phyloP scores from a whole-genome alignment of 495 filamentous ascomycete genomes.

The Penicillium lagena region DNA sequence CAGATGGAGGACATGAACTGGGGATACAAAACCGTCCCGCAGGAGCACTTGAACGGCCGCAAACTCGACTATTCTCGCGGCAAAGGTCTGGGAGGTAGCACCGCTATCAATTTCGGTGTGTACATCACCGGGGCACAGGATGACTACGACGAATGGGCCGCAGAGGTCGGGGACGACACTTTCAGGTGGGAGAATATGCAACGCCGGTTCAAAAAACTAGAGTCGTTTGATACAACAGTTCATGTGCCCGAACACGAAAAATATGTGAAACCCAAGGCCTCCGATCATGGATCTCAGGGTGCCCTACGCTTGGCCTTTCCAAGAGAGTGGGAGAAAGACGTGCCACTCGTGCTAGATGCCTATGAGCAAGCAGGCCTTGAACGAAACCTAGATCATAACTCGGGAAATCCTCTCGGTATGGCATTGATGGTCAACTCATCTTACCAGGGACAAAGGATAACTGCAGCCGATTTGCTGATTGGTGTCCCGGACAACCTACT shows the following conservation, averaged over 20 bases:
- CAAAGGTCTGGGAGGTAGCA: slow-evolving; percentile 54
- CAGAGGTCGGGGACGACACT: slow-evolving; percentile 27
- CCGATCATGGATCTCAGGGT: slow-evolving; percentile 46
- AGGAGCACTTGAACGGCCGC: slow-evolving; percentile 42
- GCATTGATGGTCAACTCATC: slow-evolving; percentile 40
- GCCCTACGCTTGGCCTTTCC: slow-evolving; percentile 41
- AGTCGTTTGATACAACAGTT: slow-evolving; percentile 43
- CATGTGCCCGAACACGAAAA: slow-evolving; percentile 26
- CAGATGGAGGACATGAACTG: slow-evolving; percentile 45
- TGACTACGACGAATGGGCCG: slow-evolving; percentile 56
- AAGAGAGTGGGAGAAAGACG: slow-evolving; percentile 41
- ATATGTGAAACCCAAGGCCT: slow-evolving; percentile 18
- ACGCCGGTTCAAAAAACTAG: slow-evolving; percentile 43
- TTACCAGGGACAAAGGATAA: slow-evolving; percentile 41
- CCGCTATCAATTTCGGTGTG: slow-evolving; percentile 57
- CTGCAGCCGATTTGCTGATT: slow-evolving; percentile 45
- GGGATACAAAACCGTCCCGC: slow-evolving; percentile 54
- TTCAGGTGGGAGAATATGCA: slow-evolving; percentile 48
- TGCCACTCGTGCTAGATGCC: slow-evolving; percentile 36
- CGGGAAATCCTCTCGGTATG: slow-evolving; percentile 55
- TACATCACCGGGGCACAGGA: slow-evolving; percentile 50
- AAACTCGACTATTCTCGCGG: slow-evolving; percentile 53
- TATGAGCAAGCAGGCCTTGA: slow-evolving; percentile 40
- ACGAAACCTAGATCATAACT: slow-evolving; percentile 51
- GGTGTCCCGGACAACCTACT: slow-evolving; percentile 43